Evolutionary conservation across 2,329 filamentous ascomycete species (phyloP).

Genomic region (Epichloe sibirici): DNA sequence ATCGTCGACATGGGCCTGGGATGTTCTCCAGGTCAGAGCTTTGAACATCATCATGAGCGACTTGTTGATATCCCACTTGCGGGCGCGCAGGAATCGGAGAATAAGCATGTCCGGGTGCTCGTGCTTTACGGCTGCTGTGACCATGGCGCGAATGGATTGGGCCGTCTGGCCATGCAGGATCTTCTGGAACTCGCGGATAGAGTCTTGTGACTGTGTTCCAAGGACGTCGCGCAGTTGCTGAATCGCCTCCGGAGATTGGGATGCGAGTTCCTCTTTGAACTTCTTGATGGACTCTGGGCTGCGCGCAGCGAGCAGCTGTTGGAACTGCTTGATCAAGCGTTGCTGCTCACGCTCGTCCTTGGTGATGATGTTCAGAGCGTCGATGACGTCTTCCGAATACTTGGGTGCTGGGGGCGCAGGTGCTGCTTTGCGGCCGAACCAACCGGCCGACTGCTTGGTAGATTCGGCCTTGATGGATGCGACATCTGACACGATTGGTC

Average conservation of each 20-base stretch:
- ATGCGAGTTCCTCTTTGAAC: not conserved
- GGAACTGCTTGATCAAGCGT: not conserved
- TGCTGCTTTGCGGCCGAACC: not conserved
- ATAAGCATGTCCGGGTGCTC: conserved; percentile 26
- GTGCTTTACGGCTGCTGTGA: conserved; percentile 9
- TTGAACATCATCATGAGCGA: conserved; percentile 27
- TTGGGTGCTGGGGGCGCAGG: not conserved
- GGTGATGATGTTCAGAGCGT: not conserved
- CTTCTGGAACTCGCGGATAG: conserved; percentile 1
- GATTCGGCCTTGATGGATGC: not conserved
- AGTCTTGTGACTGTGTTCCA: not conserved
- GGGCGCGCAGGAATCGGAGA: conserved; percentile 27
- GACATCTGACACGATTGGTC: not conserved
- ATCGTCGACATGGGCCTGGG: conserved; percentile 19
- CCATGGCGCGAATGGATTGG: conserved; percentile 5
- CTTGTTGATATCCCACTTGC: conserved; percentile 27
- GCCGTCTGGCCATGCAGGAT: conserved; percentile 1
- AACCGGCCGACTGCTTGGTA: not conserved
- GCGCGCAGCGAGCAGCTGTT: not conserved
- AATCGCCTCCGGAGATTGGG: not conserved
- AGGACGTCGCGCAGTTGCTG: conserved; percentile 2
- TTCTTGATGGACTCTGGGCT: conserved; percentile 1
- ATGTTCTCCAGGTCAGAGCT: conserved; percentile 24
- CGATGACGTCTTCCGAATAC: not conserved
- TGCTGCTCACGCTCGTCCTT: not conserved